phyloP scores from a whole-genome alignment of 371 early-diverging fungal species.

The Massospora cicadina region DNA sequence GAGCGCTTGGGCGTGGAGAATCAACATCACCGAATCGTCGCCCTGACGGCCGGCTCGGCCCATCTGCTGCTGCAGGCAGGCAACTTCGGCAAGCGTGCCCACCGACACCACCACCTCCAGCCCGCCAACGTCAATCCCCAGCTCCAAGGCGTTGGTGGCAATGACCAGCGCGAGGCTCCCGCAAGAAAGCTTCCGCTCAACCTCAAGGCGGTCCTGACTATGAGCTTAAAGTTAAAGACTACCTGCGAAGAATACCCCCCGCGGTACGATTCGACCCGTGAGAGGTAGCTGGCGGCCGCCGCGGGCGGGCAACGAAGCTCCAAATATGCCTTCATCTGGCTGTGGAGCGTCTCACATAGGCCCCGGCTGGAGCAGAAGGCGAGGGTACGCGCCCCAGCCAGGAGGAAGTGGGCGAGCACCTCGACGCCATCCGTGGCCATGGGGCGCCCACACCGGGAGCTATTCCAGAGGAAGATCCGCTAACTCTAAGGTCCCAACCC shows the following conservation, averaged over 20 bases:
- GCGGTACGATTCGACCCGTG: not conserved
- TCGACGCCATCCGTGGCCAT: not conserved
- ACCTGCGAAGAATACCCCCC: not conserved
- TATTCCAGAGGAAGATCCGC: not conserved
- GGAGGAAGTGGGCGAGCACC: not conserved
- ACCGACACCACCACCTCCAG: constrained; percentile 17
- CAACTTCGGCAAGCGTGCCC: not conserved
- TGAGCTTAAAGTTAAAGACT: not conserved
- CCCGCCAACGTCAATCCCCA: constrained; percentile 49
- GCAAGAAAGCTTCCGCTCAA: constrained; percentile 32
- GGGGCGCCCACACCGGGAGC: not conserved
- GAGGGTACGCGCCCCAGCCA: not conserved
- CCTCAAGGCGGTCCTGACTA: constrained; percentile 23
- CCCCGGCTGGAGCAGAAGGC: not conserved
- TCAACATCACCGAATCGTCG: constrained; percentile 32
- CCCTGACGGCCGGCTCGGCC: constrained; percentile 50
- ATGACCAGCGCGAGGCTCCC: constrained; percentile 32
- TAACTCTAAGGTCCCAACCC: too few relatives aligned
- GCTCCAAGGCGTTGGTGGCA: constrained; percentile 47
- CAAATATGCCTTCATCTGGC: not conserved
- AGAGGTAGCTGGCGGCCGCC: not conserved
- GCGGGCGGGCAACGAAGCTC: not conserved
- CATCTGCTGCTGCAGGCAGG: constrained; percentile 26
- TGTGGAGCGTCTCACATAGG: not conserved
- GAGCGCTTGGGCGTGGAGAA: constrained; percentile 24